Percentiles rank a stretch among this genome's conserved stretches.
These are phyloP conservation scores for Saksenaea oblongispora DNA, from an alignment of 371 early-diverging fungal species.

Conservation along the genomic window DNA sequence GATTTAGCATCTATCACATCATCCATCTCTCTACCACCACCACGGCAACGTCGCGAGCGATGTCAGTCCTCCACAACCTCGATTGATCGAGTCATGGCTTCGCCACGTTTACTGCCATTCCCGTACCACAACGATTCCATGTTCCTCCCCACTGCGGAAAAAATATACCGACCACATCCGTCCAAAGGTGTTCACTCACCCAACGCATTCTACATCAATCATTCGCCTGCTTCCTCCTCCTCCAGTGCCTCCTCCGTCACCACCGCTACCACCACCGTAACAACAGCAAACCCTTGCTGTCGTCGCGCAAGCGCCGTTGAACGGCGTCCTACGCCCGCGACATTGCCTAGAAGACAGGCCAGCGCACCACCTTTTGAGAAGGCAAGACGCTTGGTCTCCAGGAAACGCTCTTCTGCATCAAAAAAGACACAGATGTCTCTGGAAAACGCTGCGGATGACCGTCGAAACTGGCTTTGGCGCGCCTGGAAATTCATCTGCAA, in stretches of 20 bases:
- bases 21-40: constrained; percentile 6
- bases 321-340: constrained; percentile 3
- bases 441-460: background rate
- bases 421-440: background rate
- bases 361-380: constrained; percentile 19
- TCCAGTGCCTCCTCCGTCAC: background rate
- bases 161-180: background rate
- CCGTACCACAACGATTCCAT: constrained; percentile 32
- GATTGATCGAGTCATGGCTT: constrained; percentile 23
- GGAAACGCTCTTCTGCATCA: background rate
- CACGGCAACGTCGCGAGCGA: constrained; percentile 11
- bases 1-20: constrained; percentile 8
- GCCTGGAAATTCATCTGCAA: constrained; percentile 2
- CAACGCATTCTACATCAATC: background rate
- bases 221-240: background rate
- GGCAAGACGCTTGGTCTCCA: background rate
- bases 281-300: background rate
- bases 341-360: constrained; percentile 10
- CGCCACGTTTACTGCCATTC: constrained; percentile 22
- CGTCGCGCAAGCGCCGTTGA: constrained; percentile 10
- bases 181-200: background rate
- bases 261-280: background rate
- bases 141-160: constrained; percentile 27
- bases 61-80: constrained; percentile 10
- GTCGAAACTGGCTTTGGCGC: constrained; percentile 4